Evolutionary conservation across 2,329 filamentous ascomycete genomes (phyloP), one percentile per base, ranked within the genome.

Genomic region (Grosmannia penicillata): DNA sequence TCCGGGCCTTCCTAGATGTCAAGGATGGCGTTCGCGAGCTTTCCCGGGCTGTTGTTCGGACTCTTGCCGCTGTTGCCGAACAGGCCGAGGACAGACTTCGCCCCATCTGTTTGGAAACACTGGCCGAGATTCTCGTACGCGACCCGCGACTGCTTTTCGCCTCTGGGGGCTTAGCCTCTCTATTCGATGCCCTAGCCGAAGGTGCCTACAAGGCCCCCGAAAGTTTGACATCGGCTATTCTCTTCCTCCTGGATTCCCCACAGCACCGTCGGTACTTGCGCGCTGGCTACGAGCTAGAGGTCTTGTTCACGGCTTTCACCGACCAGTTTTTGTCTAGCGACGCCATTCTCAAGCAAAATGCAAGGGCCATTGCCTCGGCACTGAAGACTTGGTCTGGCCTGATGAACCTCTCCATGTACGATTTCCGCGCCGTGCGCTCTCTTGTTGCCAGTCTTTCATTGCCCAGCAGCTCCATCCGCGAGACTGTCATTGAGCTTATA

Each of bases 341-440:
- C 40, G 58, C 52, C 13, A 58, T 76, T 6, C 55, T 96, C 37
- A 91, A 87, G 53, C 82, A 87, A 37, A 94, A 91, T 48, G 82
- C 86, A 9, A 86, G 83, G 52, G 85, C 93, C n/a, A 87, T 98
- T 42, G 75, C 85, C n/a, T 77, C 81, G 13, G 78, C 94, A 47
- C 64, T 98, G 49, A 89, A 85, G 55, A 91, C 85, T 37, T 98
- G 93, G 91, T 79, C 91, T 8, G 91, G 91, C 6, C 66, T 98
- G 40, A 80, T 96, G 63, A 78, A 78, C 19, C 66, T 98, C 15
- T 84, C 82, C 43, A 85, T 93, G 73, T 85, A 91, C 57, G 74
- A 91, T 52, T 87, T 91, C 47, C 70, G 85, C 31, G 79, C 91
- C 6, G 74, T 96, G 28, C 75, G 72, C 45, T 96, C 91, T 4